Percentiles rank a stretch among this genome's conserved stretches.
Evolutionary conservation across 208 protist genomes (phyloP).

Genomic region (Kentomonas sorsogonicus): DNA sequence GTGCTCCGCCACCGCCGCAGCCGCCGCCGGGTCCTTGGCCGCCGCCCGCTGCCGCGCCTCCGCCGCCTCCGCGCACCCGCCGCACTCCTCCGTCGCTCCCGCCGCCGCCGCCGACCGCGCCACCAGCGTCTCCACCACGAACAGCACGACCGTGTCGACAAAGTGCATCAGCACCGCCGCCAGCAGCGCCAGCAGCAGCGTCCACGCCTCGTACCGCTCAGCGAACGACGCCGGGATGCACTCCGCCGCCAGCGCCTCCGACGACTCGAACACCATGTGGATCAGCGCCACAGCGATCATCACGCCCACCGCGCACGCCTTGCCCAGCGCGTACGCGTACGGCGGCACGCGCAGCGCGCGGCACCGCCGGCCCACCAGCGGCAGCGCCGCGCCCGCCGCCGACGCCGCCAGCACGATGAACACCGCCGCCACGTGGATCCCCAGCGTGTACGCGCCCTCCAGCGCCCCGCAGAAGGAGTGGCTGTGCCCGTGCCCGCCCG

Average conservation of each 20-base stretch:
- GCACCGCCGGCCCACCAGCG: slow-evolving; percentile 43
- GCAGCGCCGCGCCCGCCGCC: slow-evolving; percentile 39
- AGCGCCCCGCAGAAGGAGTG: neutral
- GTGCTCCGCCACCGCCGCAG: neutral
- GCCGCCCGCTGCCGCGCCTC: neutral
- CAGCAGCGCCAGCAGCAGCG: slow-evolving; percentile 47
- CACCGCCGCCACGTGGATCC: slow-evolving; percentile 52
- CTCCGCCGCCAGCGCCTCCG: slow-evolving; percentile 4
- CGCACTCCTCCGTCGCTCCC: slow-evolving; percentile 1
- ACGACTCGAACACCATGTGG: slow-evolving; percentile 38
- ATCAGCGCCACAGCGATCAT: slow-evolving; percentile 48
- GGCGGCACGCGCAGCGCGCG: slow-evolving; percentile 21
- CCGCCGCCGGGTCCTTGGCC: neutral
- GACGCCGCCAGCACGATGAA: slow-evolving; percentile 62
- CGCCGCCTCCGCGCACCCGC: neutral
- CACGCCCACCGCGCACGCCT: slow-evolving; percentile 45
- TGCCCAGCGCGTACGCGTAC: slow-evolving; percentile 46
- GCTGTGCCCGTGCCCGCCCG: neutral
- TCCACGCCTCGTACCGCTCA: slow-evolving; percentile 39
- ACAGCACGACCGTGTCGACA: slow-evolving; percentile 31
- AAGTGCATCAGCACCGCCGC: slow-evolving; percentile 52
- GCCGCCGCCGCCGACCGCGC: neutral
- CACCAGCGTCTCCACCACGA: slow-evolving; percentile 14
- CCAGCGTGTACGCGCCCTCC: slow-evolving; percentile 29
- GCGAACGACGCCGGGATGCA: slow-evolving; percentile 40